Conservation (phyloP, 129 eudicot genomes). For the Cynara cardunculus region DNA sequence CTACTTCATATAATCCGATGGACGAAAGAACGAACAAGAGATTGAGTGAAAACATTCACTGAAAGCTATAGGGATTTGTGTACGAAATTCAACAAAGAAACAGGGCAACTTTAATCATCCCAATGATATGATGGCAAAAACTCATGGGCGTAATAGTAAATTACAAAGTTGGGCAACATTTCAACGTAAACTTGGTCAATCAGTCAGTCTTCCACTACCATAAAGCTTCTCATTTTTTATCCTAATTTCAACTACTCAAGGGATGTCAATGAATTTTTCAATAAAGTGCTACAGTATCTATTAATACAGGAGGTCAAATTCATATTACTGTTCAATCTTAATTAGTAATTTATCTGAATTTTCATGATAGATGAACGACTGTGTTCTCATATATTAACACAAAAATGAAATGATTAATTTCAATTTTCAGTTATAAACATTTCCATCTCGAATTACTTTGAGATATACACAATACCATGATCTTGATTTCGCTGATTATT, state of each 20-base stretch:
- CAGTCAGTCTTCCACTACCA: slow-evolving; percentile 38
- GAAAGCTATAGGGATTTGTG: not conserved
- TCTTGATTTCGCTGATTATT: not conserved
- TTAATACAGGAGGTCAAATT: not conserved
- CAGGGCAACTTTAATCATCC: slow-evolving; percentile 18
- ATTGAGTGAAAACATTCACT: slow-evolving; percentile 7
- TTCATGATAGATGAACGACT: slow-evolving; percentile 19
- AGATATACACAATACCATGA: not conserved
- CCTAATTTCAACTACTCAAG: slow-evolving; percentile 29
- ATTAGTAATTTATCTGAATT: not conserved
- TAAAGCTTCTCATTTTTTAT: slow-evolving; percentile 22
- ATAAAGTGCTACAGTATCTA: slow-evolving; percentile 20
- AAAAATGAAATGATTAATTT: not conserved
- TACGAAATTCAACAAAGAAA: slow-evolving; percentile 22
- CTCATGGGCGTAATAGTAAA: slow-evolving; percentile 25
- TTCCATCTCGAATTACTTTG: not conserved
- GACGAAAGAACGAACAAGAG: slow-evolving; percentile 10
- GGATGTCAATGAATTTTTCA: slow-evolving; percentile 19
- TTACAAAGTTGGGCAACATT: slow-evolving; percentile 8
- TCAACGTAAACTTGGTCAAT: slow-evolving; percentile 32
- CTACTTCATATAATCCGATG: slow-evolving; percentile 9
- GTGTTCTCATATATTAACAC: not conserved
- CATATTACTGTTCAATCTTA: not conserved
- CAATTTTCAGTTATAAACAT: not conserved
- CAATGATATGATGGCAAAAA: slow-evolving; percentile 18